Conservation (phyloP, 73 alveolate species). For the Paramecium primaurelia region DNA sequence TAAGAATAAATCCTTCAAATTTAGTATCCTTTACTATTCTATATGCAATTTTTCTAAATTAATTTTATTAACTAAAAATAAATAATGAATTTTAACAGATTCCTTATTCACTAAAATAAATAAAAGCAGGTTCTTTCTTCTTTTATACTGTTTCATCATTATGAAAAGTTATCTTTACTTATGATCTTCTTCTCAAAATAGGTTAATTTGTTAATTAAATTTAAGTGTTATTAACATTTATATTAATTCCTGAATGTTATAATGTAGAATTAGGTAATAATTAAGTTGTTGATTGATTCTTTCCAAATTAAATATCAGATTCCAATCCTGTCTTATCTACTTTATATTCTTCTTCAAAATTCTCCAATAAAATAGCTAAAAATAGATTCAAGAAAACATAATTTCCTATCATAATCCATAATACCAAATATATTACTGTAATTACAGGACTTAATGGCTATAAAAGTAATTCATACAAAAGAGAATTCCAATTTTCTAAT, state of each 20-base stretch:
- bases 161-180: neutral
- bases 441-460: conserved; percentile 11
- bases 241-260: neutral
- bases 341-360: conserved; percentile 56
- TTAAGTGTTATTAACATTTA: neutral
- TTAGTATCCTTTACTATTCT: conserved; percentile 64
- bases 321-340: conserved; percentile 60
- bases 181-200: neutral
- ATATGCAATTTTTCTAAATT: conserved; percentile 72
- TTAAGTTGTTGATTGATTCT: neutral
- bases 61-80: conserved; percentile 78
- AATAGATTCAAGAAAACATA: conserved; percentile 82
- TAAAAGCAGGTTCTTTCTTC: neutral
- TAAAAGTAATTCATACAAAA: conserved; percentile 41
- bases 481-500: conserved; percentile 71
- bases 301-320: neutral
- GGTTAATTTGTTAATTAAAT: neutral
- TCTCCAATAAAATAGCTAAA: conserved; percentile 80
- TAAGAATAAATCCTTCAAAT: conserved; percentile 80
- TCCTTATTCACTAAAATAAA: neutral
- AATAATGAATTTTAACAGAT: conserved; percentile 78
- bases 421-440: conserved; percentile 67
- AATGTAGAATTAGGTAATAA: neutral
- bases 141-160: neutral
- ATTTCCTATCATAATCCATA: conserved; percentile 90